These are phyloP conservation scores for Oidiodendron maius DNA, from an alignment of 495 filamentous ascomycete species.

Conservation along the genomic window DNA sequence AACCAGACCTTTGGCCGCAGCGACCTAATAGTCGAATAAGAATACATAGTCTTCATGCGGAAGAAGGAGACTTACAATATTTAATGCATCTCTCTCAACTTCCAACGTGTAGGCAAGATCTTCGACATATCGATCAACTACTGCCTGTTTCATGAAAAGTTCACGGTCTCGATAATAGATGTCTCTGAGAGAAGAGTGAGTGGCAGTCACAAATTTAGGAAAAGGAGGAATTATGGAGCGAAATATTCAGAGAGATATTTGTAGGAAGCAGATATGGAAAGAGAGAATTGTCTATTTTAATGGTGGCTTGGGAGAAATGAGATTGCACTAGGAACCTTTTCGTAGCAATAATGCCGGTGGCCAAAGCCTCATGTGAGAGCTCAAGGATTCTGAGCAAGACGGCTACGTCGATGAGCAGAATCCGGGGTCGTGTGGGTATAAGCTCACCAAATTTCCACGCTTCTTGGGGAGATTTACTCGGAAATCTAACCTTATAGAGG, in stretches of 20 bases:
- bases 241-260: background rate
- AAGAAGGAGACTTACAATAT: constrained; percentile 45
- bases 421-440: no score
- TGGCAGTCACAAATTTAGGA: background rate
- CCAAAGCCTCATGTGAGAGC: constrained; percentile 62
- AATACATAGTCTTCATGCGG: background rate
- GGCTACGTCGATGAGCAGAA: constrained; percentile 9
- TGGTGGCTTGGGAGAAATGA: background rate
- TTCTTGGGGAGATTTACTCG: constrained; percentile 51
- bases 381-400: constrained; percentile 60
- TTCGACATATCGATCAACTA: constrained; percentile 76
- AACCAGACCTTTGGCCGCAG: constrained; percentile 69
- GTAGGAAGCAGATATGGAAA: background rate
- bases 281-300: background rate
- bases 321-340: constrained; percentile 54
- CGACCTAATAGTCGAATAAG: constrained; percentile 38
- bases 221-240: background rate
- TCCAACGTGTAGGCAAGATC: constrained; percentile 76
- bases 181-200: constrained; percentile 47
- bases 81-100: constrained; percentile 53
- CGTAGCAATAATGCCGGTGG: constrained; percentile 56
- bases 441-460: constrained; percentile 61
- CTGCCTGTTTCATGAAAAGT: constrained; percentile 68
- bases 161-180: constrained; percentile 85
- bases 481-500: constrained; percentile 40